Evolutionary conservation across 495 filamentous ascomycete species (phyloP), one percentile per base, ranked within the genome.

Genomic region (Penicillium paxilli): DNA sequence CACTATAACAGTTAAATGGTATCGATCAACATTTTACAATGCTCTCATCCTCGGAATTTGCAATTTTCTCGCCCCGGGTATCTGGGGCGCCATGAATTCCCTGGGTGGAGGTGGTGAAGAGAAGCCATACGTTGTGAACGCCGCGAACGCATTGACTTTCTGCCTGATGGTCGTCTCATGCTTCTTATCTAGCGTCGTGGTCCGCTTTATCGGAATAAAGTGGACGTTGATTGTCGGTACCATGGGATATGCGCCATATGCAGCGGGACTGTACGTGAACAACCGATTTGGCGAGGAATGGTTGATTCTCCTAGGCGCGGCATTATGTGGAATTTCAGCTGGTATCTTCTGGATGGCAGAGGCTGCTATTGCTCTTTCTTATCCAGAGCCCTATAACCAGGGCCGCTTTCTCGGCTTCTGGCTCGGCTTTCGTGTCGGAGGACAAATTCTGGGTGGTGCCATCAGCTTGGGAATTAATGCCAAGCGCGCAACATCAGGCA

Each of bases 11-110:
- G 82, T 82, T n/a, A 81, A 80, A 76, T 87, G 83, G 83, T 81
- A 85, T 66, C 80, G 81, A 25, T 82, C 80, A 14, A 82, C 83
- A 2, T 82, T 83, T 50, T 86, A 79, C 67, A 85, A 86, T 72
- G 81, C 83, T 26, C 74, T 82, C 14, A 77, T 89, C 21, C 74
- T 87, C 8, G 86, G 85, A 1, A 53, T 86, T 16, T 85, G 80
- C 70, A 84, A 82, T 58, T 80, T 89, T 55, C 70, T 80, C 0
- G 84, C 83, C 0, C 86, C 86, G 0, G 86, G 86, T 0, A 80
- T 88, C 56, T 88, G 85, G 85, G 77, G 76, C 22, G 86, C 85
- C 11, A 87, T 87, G 82, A 88, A 87, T 66, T 82, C 80, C 0
- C 76, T 88, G 14, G 85, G 86, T 28, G 86, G 84, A 16, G 86